Evolutionary conservation across 2,329 filamentous ascomycete species (phyloP).

Genomic region (Pseudocercospora ulei): DNA sequence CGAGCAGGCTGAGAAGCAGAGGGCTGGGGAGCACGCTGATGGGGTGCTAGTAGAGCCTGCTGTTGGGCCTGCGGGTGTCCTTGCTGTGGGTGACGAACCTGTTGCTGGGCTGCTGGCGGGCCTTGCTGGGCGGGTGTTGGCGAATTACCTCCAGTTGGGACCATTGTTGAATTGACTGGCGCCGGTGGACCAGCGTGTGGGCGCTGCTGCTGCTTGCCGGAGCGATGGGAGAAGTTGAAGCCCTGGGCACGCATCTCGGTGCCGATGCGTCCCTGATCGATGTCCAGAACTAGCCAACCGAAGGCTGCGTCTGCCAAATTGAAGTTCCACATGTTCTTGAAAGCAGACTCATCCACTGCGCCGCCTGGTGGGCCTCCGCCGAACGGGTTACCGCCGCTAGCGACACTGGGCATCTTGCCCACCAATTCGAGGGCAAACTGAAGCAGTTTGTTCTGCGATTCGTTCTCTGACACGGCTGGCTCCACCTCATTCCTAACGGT

Average conservation of each 20-base stretch:
- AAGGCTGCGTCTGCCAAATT: slow-evolving; percentile 96
- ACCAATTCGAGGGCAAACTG: slow-evolving; percentile 87
- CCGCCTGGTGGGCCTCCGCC: slow-evolving; percentile 75
- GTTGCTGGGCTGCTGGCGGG: slow-evolving; percentile 33
- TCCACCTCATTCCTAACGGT: slow-evolving; percentile 95
- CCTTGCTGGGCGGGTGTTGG: slow-evolving; percentile 37
- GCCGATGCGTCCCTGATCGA: slow-evolving; percentile 89
- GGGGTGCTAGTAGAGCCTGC: slow-evolving; percentile 23
- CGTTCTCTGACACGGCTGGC: slow-evolving; percentile 84
- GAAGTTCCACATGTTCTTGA: slow-evolving; percentile 99
- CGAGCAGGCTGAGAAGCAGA: slow-evolving; percentile 20
- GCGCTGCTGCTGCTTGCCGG: slow-evolving; percentile 54
- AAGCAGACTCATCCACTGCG: slow-evolving; percentile 93
- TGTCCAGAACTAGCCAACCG: slow-evolving; percentile 86
- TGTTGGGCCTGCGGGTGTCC: slow-evolving; percentile 28
- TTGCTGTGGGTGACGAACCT: slow-evolving; percentile 27
- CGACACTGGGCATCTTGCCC: slow-evolving; percentile 94
- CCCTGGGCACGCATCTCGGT: slow-evolving; percentile 98
- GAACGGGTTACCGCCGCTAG: slow-evolving; percentile 93
- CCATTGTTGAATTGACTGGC: slow-evolving; percentile 34
- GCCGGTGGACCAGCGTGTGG: slow-evolving; percentile 36
- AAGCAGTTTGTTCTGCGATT: slow-evolving; percentile 83
- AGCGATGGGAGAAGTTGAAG: slow-evolving; percentile 97
- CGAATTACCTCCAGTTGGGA: slow-evolving; percentile 34
- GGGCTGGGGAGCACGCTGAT: slow-evolving; percentile 27